Evolutionary conservation across 1,284 basidiomycete genomes (phyloP).

Genomic region (Tilletia indica): DNA sequence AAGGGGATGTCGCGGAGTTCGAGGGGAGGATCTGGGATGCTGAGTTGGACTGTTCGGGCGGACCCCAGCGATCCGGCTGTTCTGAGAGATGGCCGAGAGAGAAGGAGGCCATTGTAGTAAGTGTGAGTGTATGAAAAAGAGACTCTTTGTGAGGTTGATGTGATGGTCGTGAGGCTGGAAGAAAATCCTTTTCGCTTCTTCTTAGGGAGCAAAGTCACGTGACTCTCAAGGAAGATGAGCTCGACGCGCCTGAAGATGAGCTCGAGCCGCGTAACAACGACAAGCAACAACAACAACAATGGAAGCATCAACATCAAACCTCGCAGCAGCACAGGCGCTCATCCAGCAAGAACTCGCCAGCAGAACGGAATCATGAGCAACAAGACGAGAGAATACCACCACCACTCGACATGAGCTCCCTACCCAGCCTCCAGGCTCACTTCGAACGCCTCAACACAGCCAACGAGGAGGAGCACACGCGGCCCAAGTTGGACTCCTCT

Average conservation of each 20-base stretch:
- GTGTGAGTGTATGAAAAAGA: not conserved
- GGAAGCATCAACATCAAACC: not conserved
- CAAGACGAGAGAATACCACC: not conserved
- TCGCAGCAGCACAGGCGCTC: slow-evolving; percentile 5
- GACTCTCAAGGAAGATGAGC: not conserved
- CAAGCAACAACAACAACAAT: not conserved
- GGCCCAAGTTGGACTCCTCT: not conserved
- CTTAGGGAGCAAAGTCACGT: not conserved
- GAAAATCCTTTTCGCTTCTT: not conserved
- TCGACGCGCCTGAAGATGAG: not conserved
- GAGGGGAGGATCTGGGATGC: slow-evolving; percentile 31
- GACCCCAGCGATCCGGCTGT: slow-evolving; percentile 48
- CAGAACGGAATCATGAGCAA: not conserved
- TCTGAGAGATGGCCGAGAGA: slow-evolving; percentile 40
- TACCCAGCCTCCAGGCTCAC: slow-evolving; percentile 1
- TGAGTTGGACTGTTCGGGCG: slow-evolving; percentile 37
- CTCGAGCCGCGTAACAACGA: not conserved
- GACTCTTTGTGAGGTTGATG: not conserved
- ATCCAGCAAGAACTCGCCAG: not conserved
- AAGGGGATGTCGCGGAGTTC: slow-evolving; percentile 61
- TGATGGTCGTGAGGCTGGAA: not conserved
- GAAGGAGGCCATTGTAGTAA: slow-evolving; percentile 46
- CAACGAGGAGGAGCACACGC: not conserved
- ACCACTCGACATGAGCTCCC: not conserved
- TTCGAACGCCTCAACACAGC: slow-evolving; percentile 2